Conservation (phyloP, 768 basidiomycete genomes). For the Panaeolus papilionaceus region DNA sequence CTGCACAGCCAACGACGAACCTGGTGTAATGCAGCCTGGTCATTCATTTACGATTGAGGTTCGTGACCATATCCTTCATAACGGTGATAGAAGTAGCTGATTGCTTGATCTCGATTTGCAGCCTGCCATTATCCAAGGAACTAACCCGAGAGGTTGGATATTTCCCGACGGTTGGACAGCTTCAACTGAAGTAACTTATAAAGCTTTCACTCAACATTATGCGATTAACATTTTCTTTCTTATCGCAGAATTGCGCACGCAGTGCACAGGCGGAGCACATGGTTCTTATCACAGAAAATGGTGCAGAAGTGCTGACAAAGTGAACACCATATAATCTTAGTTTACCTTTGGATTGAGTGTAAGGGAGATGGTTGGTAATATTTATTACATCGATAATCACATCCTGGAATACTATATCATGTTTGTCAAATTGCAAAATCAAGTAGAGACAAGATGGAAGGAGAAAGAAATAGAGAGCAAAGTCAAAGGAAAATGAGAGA, state of each 20-base stretch:
- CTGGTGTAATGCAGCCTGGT: constrained; percentile 81
- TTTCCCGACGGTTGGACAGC: constrained; percentile 95
- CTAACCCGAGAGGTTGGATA: constrained; percentile 69
- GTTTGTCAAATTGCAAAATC: constrained; percentile 12
- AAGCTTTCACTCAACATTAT: background rate
- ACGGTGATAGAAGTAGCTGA: background rate
- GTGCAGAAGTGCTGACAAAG: constrained; percentile 79
- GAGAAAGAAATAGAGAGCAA: constrained; percentile 18
- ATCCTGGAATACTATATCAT: background rate
- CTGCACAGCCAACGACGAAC: constrained; percentile 65
- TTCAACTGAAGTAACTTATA: constrained; percentile 73
- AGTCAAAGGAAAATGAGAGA: constrained; percentile 19
- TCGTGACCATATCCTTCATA: constrained; percentile 17
- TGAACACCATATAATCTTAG: constrained; percentile 21
- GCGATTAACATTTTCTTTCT: background rate
- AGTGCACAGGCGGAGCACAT: constrained; percentile 91
- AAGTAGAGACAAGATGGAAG: constrained; percentile 21
- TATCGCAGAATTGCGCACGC: constrained; percentile 72
- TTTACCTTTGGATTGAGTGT: background rate
- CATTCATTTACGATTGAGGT: constrained; percentile 96
- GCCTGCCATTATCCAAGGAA: constrained; percentile 83
- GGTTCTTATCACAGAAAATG: constrained; percentile 80
- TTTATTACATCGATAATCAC: constrained; percentile 25
- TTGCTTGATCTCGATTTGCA: constrained; percentile 32
- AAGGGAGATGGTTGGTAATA: background rate